A percentile compares a stretch with the other conserved stretches of the same genome.
phyloP scores from a whole-genome alignment of 768 basidiomycete genomes.

The Amanita fuliginea region DNA sequence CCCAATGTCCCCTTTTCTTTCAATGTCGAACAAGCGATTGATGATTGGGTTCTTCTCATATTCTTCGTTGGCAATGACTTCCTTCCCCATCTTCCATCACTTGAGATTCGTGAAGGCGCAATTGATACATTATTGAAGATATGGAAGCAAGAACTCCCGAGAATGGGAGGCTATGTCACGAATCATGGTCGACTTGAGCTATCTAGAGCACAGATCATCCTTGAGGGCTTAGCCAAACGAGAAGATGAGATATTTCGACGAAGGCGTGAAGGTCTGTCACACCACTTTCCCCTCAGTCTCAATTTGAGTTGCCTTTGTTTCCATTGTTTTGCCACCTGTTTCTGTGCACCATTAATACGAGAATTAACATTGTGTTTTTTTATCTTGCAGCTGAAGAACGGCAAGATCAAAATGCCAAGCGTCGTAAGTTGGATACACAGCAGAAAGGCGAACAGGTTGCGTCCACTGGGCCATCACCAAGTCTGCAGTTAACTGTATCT shows the following conservation, averaged over 20 bases:
- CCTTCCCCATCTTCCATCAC: constrained; percentile 92
- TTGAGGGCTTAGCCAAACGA: constrained; percentile 86
- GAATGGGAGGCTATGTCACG: constrained; percentile 97
- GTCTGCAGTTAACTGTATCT: constrained; percentile 34
- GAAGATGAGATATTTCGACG: constrained; percentile 95
- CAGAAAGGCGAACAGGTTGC: constrained; percentile 24
- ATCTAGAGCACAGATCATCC: constrained; percentile 81
- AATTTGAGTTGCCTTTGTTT: constrained; percentile 9
- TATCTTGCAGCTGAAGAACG: constrained; percentile 74
- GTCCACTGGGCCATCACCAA: constrained; percentile 34
- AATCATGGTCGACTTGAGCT: constrained; percentile 87
- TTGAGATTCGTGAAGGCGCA: constrained; percentile 98
- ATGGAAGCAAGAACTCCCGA: constrained; percentile 86
- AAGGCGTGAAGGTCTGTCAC: constrained; percentile 78
- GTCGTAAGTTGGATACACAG: constrained; percentile 60
- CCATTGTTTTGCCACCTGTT: constrained; percentile 7
- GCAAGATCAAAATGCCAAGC: constrained; percentile 85
- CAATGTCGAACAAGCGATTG: constrained; percentile 92
- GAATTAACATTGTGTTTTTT: constrained; percentile 15
- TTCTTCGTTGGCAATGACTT: constrained; percentile 99
- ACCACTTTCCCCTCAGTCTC: constrained; percentile 8
- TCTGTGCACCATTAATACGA: constrained; percentile 9
- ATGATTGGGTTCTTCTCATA: constrained; percentile 99
- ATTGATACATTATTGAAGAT: constrained; percentile 95
- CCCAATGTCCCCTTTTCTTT: constrained; percentile 73